Base-by-base conservation (phyloP, 2,329 filamentous ascomycete genomes). In the Aureobasidium leucospermi region DNA sequence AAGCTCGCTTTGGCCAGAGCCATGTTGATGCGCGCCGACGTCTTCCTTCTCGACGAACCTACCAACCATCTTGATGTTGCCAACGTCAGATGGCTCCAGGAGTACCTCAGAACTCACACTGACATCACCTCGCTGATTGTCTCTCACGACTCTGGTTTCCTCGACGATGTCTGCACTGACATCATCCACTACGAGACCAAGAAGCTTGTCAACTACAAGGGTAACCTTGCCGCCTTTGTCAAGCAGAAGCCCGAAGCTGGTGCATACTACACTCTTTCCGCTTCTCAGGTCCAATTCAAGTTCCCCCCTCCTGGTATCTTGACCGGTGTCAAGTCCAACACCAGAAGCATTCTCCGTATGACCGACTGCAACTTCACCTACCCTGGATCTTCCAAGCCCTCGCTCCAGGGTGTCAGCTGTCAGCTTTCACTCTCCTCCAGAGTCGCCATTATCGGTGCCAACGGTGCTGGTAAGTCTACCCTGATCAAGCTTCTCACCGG, bases 131-230 rank as follows among this genome's bases (percentile, higher is more conserved):
- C 90, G 71, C 79, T 99, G 78, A 97, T 99, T 70, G 94, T 99
- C 66, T 95, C 89, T 72, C 94, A 99, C 88, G 94, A 99, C 82
- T 97, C 93, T 3, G 87, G 88, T 23, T 99, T 99, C 83, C 79
- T 99, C 60, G 94, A 99, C 72, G 91, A 93, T 65, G 92, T 99
- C 66, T 97, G 93, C 70, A 99, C 94, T 6, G 94, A 99, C 72
- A 96, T 99, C 70, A 96, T 96, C 78, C 94, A 99, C 78, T 99
- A 99, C 76, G 94, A 99, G 75, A 85, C 86, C 75, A 99, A 99
- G 85, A 99, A 97, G 80, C 83, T 99, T 32, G 86, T 86, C 23
- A 86, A 85, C 75, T 93, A 90, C 82, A 88, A 86, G 78, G 89
- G 89, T 64, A 93, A 94, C 75, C 79, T 94, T 60, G 84, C 85